Evolutionary conservation across 73 alveolate species (phyloP).

Genomic region (Blepharisma stoltei): DNA sequence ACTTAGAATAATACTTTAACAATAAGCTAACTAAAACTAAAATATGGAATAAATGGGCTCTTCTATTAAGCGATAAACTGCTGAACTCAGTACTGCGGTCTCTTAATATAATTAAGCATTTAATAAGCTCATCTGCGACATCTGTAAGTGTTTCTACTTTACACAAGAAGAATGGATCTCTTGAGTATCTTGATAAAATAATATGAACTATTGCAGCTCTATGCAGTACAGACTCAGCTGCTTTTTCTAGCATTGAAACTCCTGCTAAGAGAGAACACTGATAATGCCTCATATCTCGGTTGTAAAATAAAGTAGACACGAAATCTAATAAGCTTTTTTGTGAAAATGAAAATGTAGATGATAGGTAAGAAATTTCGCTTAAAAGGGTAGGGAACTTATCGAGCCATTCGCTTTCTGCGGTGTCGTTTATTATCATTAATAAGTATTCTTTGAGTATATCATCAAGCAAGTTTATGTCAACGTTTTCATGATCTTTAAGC

Average conservation of each 20-base stretch:
- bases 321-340: neutral
- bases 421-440: neutral
- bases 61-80: neutral
- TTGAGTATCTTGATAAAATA: neutral
- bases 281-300: conserved; percentile 1
- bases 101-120: neutral
- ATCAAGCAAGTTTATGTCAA: neutral
- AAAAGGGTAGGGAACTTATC: neutral
- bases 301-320: neutral
- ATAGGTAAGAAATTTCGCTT: neutral
- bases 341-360: neutral
- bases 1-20: too few species aligned
- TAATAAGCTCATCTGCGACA: neutral
- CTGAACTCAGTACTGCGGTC: too few species aligned
- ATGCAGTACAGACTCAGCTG: conserved; percentile 25
- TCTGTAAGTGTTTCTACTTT: neutral
- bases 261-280: neutral
- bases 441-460: neutral
- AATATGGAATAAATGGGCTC: neutral
- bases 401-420: neutral
- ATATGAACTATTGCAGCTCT: conserved; percentile 23
- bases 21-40: too few species aligned
- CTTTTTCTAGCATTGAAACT: neutral
- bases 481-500: conserved; percentile 1
- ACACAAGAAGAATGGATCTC: conserved; percentile 16